A percentile compares a stretch with the other conserved stretches of the same genome.
Evolutionary conservation across 208 protist genomes (phyloP).

Genomic region (Kentomonas sorsogonicus): DNA sequence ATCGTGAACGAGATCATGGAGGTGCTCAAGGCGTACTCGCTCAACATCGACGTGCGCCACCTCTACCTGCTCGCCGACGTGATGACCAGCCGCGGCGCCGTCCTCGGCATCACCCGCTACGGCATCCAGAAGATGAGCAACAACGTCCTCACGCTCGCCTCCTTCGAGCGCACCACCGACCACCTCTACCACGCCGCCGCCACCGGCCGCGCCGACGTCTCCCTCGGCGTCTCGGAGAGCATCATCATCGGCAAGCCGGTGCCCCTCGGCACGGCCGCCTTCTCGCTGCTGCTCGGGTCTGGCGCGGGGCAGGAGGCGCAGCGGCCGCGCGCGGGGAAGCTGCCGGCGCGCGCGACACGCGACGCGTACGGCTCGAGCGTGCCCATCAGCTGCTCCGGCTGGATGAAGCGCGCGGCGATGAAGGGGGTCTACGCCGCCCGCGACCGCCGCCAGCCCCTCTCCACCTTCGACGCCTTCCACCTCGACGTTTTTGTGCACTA

Average conservation of each 20-base stretch:
- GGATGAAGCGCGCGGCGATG: conserved; percentile 4
- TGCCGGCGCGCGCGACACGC: no score
- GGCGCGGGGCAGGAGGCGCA: conserved; percentile 16
- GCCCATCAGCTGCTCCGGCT: no score
- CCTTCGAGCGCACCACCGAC: conserved; percentile 99
- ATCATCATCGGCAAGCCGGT: conserved; percentile 99
- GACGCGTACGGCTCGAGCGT: no score
- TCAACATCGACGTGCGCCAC: conserved; percentile 97
- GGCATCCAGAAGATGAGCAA: conserved; percentile 99
- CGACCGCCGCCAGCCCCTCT: conserved; percentile 12
- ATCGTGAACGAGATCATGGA: conserved; percentile 97
- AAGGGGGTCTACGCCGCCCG: background rate
- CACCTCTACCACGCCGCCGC: conserved; percentile 98
- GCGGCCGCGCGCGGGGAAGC: conserved; percentile 2
- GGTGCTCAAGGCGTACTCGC: conserved; percentile 95
- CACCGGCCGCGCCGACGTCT: conserved; percentile 73
- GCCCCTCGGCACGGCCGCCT: conserved; percentile 94
- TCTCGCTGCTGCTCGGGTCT: conserved; percentile 73
- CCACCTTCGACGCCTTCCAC: conserved; percentile 27
- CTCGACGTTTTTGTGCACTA: conserved; percentile 26
- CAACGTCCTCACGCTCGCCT: conserved; percentile 98
- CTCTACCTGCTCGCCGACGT: conserved; percentile 98
- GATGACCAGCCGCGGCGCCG: conserved; percentile 97
- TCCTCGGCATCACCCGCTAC: conserved; percentile 98
- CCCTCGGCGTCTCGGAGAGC: conserved; percentile 93